phyloP scores from a whole-genome alignment of 1,284 basidiomycete genomes.

The Puccinia horiana region DNA sequence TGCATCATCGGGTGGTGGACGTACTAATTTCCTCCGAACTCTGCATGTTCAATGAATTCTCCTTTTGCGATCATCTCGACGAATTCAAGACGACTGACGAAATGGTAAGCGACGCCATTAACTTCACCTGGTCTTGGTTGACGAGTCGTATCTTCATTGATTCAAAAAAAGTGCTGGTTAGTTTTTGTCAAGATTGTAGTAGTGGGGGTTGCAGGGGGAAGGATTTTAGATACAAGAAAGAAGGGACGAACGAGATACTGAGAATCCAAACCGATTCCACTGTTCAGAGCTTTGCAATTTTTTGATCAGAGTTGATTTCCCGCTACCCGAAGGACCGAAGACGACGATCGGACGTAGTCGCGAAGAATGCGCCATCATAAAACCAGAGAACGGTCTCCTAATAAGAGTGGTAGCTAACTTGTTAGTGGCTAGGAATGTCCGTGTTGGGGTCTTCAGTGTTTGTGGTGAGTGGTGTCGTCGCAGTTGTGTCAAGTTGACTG shows the following conservation, averaged over 20 bases:
- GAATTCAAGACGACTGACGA: conserved; percentile 64
- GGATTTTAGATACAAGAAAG: neutral
- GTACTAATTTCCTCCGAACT: conserved; percentile 85
- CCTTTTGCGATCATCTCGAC: conserved; percentile 62
- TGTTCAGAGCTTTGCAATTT: conserved; percentile 81
- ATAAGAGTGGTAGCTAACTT: too few species aligned
- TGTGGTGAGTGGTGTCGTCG: too few species aligned
- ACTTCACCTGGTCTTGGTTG: conserved; percentile 77
- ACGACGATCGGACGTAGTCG: conserved; percentile 67
- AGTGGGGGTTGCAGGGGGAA: conserved; percentile 48
- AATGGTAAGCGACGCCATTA: conserved; percentile 70
- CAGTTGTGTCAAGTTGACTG: too few species aligned
- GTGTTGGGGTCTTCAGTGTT: too few species aligned
- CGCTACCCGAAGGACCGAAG: conserved; percentile 84
- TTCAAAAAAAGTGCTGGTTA: too few species aligned
- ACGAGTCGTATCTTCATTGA: conserved; percentile 80
- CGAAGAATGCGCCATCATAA: neutral
- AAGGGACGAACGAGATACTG: conserved; percentile 78
- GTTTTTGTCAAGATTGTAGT: too few species aligned
- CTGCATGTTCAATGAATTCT: conserved; percentile 67
- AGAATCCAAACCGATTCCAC: conserved; percentile 76
- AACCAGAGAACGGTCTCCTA: too few species aligned
- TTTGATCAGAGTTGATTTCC: conserved; percentile 87
- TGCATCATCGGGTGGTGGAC: conserved; percentile 50
- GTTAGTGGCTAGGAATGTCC: too few species aligned